Evolutionary conservation across 805 yeast species (phyloP).

Genomic region (Ogataea paradorogensis): DNA sequence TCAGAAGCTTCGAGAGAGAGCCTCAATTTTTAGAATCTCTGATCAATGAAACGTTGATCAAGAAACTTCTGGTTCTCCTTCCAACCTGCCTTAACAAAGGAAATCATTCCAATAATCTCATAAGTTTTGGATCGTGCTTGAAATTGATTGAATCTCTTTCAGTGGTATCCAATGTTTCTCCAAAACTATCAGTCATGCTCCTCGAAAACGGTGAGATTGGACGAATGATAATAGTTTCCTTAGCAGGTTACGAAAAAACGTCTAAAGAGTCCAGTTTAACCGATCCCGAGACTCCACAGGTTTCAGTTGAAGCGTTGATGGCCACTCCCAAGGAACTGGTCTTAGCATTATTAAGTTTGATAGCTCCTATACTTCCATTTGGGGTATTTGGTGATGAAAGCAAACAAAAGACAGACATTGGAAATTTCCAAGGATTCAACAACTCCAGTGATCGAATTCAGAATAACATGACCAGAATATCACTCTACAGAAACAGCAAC

Average conservation of each 20-base stretch:
- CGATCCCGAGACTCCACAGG: slow-evolving; percentile 2
- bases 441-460: slow-evolving; percentile 21
- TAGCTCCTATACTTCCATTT: slow-evolving; percentile 58
- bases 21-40: slow-evolving; percentile 47
- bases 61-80: slow-evolving; percentile 28
- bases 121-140: slow-evolving; percentile 39
- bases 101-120: slow-evolving; percentile 22
- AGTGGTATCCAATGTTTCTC: slow-evolving; percentile 42
- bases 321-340: slow-evolving; percentile 68
- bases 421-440: slow-evolving; percentile 31
- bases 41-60: slow-evolving; percentile 35
- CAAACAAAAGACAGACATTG: slow-evolving; percentile 22
- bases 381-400: slow-evolving; percentile 12
- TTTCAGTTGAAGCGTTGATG: slow-evolving; percentile 69
- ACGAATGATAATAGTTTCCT: slow-evolving; percentile 43
- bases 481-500: slow-evolving; percentile 29
- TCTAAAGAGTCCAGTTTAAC: slow-evolving; percentile 8
- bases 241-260: slow-evolving; percentile 48
- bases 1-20: slow-evolving; percentile 45
- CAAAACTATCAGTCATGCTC: slow-evolving; percentile 41
- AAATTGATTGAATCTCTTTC: slow-evolving; percentile 44
- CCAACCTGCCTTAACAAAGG: slow-evolving; percentile 31
- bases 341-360: slow-evolving; percentile 49
- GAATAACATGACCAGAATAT: slow-evolving; percentile 34
- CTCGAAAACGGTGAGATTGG: slow-evolving; percentile 50